Evolutionary conservation across 805 yeast genomes (phyloP).

Genomic region (Candida vaughaniae): DNA sequence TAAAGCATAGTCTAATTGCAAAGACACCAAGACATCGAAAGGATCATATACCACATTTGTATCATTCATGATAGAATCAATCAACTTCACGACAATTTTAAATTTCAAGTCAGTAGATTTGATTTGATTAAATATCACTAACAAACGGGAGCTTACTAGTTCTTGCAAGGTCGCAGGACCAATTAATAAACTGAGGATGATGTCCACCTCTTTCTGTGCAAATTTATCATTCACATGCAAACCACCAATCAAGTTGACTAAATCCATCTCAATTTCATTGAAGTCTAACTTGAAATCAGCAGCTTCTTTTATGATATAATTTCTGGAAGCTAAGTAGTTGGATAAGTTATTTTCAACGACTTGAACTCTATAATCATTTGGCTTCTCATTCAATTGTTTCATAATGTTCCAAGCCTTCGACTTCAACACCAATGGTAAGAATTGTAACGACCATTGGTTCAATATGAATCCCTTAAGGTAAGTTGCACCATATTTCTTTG

Average conservation of each 20-base stretch:
- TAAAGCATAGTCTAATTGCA: conserved; percentile 53
- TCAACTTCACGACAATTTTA: conserved; percentile 46
- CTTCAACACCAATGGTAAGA: conserved; percentile 48
- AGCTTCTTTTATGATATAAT: conserved; percentile 42
- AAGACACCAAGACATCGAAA: conserved; percentile 49
- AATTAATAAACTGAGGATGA: conserved; percentile 51
- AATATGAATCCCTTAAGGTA: conserved; percentile 60
- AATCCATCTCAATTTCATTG: conserved; percentile 51
- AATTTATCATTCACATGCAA: conserved; percentile 50
- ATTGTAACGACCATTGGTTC: conserved; percentile 55
- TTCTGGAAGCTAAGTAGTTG: conserved; percentile 38
- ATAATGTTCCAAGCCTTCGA: conserved; percentile 37
- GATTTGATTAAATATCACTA: conserved; percentile 55
- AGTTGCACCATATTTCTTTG: conserved; percentile 56
- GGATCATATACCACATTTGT: conserved; percentile 30
- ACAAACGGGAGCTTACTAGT: conserved; percentile 50
- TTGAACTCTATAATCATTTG: conserved; percentile 30
- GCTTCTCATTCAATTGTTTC: conserved; percentile 12
- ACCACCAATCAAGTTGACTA: conserved; percentile 59
- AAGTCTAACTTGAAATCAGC: conserved; percentile 46
- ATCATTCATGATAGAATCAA: conserved; percentile 44
- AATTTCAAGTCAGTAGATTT: conserved; percentile 55
- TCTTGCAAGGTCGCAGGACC: conserved; percentile 40
- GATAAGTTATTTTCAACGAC: conserved; percentile 31
- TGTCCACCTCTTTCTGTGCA: conserved; percentile 51